phyloP scores from a whole-genome alignment of 495 filamentous ascomycete species.

The Penicillium angulare region DNA sequence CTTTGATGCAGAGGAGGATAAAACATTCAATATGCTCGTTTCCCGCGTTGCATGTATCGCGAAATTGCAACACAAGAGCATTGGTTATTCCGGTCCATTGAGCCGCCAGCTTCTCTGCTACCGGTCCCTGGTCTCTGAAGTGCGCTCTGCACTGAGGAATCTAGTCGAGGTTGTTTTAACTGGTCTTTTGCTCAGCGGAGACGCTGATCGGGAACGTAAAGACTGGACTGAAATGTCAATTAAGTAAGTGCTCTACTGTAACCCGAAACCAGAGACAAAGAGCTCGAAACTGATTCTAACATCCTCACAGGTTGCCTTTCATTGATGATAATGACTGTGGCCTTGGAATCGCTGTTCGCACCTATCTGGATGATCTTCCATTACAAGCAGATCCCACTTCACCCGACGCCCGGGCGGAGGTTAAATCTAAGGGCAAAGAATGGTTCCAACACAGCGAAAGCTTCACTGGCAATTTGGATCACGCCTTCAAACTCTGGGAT shows the following conservation, averaged over 20 bases:
- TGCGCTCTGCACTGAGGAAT: constrained; percentile 75
- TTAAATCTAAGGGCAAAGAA: constrained; percentile 60
- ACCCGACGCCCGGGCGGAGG: constrained; percentile 57
- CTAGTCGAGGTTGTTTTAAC: constrained; percentile 76
- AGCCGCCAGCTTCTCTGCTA: constrained; percentile 87
- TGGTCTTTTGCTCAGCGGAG: constrained; percentile 76
- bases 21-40: constrained; percentile 71
- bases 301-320: constrained; percentile 90
- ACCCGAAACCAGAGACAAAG: too few relatives aligned
- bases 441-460: constrained; percentile 77
- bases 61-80: constrained; percentile 74
- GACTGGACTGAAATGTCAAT: constrained; percentile 71
- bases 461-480: constrained; percentile 73
- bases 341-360: constrained; percentile 86
- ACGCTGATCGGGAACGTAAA: constrained; percentile 65
- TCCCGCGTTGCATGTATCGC: constrained; percentile 81
- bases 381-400: constrained; percentile 53
- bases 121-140: constrained; percentile 75
- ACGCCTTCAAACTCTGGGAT: constrained; percentile 80
- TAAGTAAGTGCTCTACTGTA: constrained; percentile 52
- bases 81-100: constrained; percentile 92
- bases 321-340: constrained; percentile 78
- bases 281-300: too few relatives aligned
- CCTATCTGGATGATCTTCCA: constrained; percentile 84
- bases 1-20: constrained; percentile 54